Conservation (phyloP, 768 basidiomycete species). For the Trichaptum fuscoviolaceum region DNA sequence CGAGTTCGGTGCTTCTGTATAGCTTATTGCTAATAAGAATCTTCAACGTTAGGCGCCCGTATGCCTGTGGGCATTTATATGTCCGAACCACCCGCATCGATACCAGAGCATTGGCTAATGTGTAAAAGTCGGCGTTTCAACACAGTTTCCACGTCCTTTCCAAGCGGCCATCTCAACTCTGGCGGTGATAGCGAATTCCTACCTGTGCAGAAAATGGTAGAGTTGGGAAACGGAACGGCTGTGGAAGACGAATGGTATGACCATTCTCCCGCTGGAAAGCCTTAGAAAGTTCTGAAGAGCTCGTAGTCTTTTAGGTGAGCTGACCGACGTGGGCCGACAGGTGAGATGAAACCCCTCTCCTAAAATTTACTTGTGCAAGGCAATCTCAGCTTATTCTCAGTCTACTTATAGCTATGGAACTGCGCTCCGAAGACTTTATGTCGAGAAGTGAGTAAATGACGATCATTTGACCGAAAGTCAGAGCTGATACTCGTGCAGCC, state of each 20-base stretch:
- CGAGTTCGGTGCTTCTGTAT: neutral
- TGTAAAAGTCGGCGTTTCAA: slow-evolving; percentile 52
- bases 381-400: slow-evolving; percentile 28
- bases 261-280: neutral
- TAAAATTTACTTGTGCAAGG: neutral
- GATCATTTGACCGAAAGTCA: neutral
- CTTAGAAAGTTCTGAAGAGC: neutral
- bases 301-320: slow-evolving; percentile 60
- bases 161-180: neutral
- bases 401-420: slow-evolving; percentile 61
- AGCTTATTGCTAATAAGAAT: slow-evolving; percentile 1
- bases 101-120: slow-evolving; percentile 67
- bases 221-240: slow-evolving; percentile 48
- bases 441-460: slow-evolving; percentile 46
- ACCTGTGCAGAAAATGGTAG: slow-evolving; percentile 44
- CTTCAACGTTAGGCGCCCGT: slow-evolving; percentile 54
- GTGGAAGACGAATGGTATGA: slow-evolving; percentile 62
- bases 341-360: slow-evolving; percentile 27
- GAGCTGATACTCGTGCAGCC: slow-evolving; percentile 31
- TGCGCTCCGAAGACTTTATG: slow-evolving; percentile 56
- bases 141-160: slow-evolving; percentile 31
- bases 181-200: slow-evolving; percentile 22
- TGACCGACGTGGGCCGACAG: slow-evolving; percentile 66
- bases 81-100: slow-evolving; percentile 52
- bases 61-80: slow-evolving; percentile 71